These are phyloP conservation scores for Boletus rex-veris DNA, from an alignment of 768 basidiomycete genomes.

Conservation along the genomic window DNA sequence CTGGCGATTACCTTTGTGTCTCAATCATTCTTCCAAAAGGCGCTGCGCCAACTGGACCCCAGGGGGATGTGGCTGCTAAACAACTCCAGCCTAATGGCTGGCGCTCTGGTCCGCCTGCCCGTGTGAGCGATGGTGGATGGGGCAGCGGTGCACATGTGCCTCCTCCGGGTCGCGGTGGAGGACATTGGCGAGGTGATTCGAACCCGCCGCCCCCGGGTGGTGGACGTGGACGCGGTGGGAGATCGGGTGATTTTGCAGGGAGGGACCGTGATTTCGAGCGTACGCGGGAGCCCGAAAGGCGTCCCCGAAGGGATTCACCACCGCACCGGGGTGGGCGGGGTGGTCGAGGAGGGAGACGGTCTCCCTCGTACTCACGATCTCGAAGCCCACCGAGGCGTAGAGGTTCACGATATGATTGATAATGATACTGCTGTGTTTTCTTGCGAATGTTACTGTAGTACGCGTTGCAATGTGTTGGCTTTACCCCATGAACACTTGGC, in stretches of 20 bases:
- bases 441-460: background rate
- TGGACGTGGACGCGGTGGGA: constrained; percentile 43
- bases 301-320: constrained; percentile 47
- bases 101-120: constrained; percentile 35
- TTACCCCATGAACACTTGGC: too few species aligned
- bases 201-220: constrained; percentile 42
- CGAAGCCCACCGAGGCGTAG: constrained; percentile 42
- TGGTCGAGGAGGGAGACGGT: constrained; percentile 41
- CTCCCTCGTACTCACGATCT: constrained; percentile 36
- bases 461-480: background rate
- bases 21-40: constrained; percentile 75
- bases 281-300: constrained; percentile 43
- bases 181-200: constrained; percentile 75
- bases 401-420: constrained; percentile 32
- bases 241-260: constrained; percentile 31
- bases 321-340: constrained; percentile 47
- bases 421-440: too few species aligned
- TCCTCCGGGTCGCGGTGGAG: constrained; percentile 49
- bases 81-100: constrained; percentile 35
- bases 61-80: constrained; percentile 42
- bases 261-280: constrained; percentile 38
- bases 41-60: constrained; percentile 38
- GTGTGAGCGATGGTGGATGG: constrained; percentile 50
- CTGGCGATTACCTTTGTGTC: constrained; percentile 75
- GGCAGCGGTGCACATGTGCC: constrained; percentile 37